phyloP scores from a whole-genome alignment of 768 basidiomycete species.

The Agaricus subrufescens region DNA sequence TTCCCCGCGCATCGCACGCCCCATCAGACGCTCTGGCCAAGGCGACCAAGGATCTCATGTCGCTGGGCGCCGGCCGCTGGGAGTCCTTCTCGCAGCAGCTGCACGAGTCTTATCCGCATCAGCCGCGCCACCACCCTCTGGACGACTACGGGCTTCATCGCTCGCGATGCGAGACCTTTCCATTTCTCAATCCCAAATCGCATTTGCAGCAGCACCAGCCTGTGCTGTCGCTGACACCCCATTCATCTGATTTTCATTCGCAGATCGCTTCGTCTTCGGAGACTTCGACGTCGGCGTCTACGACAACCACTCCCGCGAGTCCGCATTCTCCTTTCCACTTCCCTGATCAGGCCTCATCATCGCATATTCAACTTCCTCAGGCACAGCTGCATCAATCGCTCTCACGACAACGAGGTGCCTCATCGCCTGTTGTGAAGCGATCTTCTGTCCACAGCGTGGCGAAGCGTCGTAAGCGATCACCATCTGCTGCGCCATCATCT shows the following conservation, averaged over 20 bases:
- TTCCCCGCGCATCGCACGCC: slow-evolving; percentile 31
- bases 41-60: slow-evolving; percentile 82
- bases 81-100: slow-evolving; percentile 15
- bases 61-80: slow-evolving; percentile 51
- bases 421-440: slow-evolving; percentile 1
- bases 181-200: slow-evolving; percentile 18
- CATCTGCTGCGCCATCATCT: slow-evolving; percentile 8
- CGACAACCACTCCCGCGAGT: slow-evolving; percentile 5
- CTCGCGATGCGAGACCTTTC: slow-evolving; percentile 19
- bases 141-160: slow-evolving; percentile 10
- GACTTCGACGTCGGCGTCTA: slow-evolving; percentile 7
- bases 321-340: slow-evolving; percentile 10
- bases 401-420: not conserved
- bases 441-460: not conserved
- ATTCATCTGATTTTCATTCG: not conserved
- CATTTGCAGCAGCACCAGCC: slow-evolving; percentile 15
- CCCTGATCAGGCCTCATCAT: not conserved
- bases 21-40: slow-evolving; percentile 63
- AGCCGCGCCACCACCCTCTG: slow-evolving; percentile 17
- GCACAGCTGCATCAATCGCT: not conserved
- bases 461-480: slow-evolving; percentile 2
- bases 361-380: not conserved
- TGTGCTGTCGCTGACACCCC: slow-evolving; percentile 1
- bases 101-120: slow-evolving; percentile 16
- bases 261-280: slow-evolving; percentile 7